Evolutionary conservation across 441 rosid genomes (phyloP).

Genomic region (Raphanus hybrid): DNA sequence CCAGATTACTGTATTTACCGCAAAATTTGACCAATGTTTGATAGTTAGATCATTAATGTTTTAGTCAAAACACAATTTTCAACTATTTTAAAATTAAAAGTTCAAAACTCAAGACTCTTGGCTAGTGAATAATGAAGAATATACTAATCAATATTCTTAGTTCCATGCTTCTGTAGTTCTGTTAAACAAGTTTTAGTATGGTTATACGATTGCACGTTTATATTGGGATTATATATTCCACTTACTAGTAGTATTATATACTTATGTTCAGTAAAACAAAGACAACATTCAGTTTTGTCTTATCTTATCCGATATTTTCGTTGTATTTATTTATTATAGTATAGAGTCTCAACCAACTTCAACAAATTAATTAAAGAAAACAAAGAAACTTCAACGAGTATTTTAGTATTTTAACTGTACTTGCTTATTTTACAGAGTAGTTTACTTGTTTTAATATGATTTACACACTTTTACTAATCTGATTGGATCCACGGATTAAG

Average conservation of each 20-base stretch:
- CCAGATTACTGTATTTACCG: slow-evolving; percentile 18
- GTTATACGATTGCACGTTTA: background rate
- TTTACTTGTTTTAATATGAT: slow-evolving; percentile 17
- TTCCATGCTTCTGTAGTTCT: background rate
- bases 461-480: slow-evolving; percentile 33
- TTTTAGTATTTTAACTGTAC: slow-evolving; percentile 16
- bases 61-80: slow-evolving; percentile 5
- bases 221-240: background rate
- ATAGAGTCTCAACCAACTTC: background rate
- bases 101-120: background rate
- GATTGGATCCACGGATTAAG: slow-evolving; percentile 28
- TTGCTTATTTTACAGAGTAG: slow-evolving; percentile 6
- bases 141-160: background rate
- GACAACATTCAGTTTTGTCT: slow-evolving; percentile 25
- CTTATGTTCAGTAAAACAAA: background rate
- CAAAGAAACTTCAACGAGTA: slow-evolving; percentile 14
- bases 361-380: slow-evolving; percentile 2
- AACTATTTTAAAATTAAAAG: background rate
- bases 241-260: background rate
- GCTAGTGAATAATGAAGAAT: background rate
- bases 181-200: background rate
- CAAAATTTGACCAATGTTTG: slow-evolving; percentile 28
- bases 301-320: slow-evolving; percentile 16
- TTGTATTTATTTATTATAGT: background rate
- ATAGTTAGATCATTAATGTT: background rate